Percentiles rank a stretch among this genome's conserved stretches.
phyloP scores from a whole-genome alignment of 805 yeast species.

The Millerago galiae region DNA sequence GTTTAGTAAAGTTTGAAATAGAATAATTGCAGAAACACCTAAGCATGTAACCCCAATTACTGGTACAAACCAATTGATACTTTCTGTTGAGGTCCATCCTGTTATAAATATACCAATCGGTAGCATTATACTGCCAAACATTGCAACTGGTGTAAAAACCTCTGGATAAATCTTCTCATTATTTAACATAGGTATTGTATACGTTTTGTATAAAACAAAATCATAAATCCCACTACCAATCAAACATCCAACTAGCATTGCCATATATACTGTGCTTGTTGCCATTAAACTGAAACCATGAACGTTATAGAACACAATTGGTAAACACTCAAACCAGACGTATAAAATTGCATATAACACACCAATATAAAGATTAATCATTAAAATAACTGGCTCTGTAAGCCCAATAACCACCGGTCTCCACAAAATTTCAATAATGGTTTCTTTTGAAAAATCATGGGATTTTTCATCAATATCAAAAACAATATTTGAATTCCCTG shows the following conservation, averaged over 20 bases:
- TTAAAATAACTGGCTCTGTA: slow-evolving; percentile 50
- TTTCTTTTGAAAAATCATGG: slow-evolving; percentile 13
- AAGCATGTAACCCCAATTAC: slow-evolving; percentile 37
- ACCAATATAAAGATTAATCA: slow-evolving; percentile 46
- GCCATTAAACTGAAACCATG: slow-evolving; percentile 43
- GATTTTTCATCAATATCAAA: slow-evolving; percentile 28
- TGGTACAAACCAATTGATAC: slow-evolving; percentile 45
- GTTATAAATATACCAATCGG: slow-evolving; percentile 41
- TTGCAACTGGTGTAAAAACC: slow-evolving; percentile 34
- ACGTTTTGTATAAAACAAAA: slow-evolving; percentile 20
- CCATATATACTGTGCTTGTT: slow-evolving; percentile 40
- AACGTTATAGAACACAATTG: slow-evolving; percentile 42
- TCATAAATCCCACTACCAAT: slow-evolving; percentile 30
- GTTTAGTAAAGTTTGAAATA: slow-evolving; percentile 53
- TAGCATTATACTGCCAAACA: slow-evolving; percentile 34
- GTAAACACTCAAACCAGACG: slow-evolving; percentile 57
- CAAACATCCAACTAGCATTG: slow-evolving; percentile 39
- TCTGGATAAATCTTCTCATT: slow-evolving; percentile 33
- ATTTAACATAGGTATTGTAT: slow-evolving; percentile 22
- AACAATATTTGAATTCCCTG: slow-evolving; percentile 42
- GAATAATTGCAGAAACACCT: slow-evolving; percentile 36
- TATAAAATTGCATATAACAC: slow-evolving; percentile 47
- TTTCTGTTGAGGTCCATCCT: slow-evolving; percentile 41
- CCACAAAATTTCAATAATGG: slow-evolving; percentile 31
- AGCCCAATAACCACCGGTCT: slow-evolving; percentile 45